Evolutionary conservation across 495 filamentous ascomycete genomes (phyloP).

Genomic region (Hypoxylon rickii): DNA sequence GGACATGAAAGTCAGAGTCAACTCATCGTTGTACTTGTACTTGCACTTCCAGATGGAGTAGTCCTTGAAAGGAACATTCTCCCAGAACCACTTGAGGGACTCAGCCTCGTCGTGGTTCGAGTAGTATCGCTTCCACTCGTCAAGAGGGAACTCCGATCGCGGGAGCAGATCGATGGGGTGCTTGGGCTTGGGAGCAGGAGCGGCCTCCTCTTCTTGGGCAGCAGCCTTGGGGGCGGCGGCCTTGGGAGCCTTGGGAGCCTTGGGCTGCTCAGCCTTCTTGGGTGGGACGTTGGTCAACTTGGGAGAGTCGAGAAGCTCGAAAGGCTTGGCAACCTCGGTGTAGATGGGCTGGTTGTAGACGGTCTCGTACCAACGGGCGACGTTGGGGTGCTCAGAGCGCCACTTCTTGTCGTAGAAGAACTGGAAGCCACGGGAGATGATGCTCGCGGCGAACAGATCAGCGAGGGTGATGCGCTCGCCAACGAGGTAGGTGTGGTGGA

Average conservation of each 20-base stretch:
- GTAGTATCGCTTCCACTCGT: constrained; percentile 99
- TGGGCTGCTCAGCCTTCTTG: constrained; percentile 75
- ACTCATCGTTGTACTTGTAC: constrained; percentile 99
- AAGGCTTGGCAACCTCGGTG: constrained; percentile 72
- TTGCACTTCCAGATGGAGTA: constrained; percentile 90
- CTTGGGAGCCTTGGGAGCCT: constrained; percentile 61
- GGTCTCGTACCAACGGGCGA: constrained; percentile 93
- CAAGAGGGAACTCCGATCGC: constrained; percentile 77
- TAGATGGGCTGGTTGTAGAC: constrained; percentile 90
- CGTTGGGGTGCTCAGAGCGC: constrained; percentile 77
- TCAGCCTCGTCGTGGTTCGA: constrained; percentile 92
- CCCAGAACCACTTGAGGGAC: constrained; percentile 97
- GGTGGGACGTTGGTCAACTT: constrained; percentile 84
- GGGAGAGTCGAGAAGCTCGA: constrained; percentile 77
- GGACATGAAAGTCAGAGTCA: constrained; percentile 96
- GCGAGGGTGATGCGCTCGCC: constrained; percentile 96
- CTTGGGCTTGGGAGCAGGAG: constrained; percentile 84
- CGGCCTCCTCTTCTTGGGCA: constrained; percentile 74
- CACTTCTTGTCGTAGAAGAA: constrained; percentile 87
- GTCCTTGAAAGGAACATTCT: constrained; percentile 88
- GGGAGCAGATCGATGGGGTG: constrained; percentile 90
- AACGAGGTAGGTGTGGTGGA: constrained; percentile 93
- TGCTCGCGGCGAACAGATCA: constrained; percentile 79
- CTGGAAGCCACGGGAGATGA: constrained; percentile 84
- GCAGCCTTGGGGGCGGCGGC: constrained; percentile 59